phyloP scores from a whole-genome alignment of 495 filamentous ascomycete genomes.

The Penicillium canariense region DNA sequence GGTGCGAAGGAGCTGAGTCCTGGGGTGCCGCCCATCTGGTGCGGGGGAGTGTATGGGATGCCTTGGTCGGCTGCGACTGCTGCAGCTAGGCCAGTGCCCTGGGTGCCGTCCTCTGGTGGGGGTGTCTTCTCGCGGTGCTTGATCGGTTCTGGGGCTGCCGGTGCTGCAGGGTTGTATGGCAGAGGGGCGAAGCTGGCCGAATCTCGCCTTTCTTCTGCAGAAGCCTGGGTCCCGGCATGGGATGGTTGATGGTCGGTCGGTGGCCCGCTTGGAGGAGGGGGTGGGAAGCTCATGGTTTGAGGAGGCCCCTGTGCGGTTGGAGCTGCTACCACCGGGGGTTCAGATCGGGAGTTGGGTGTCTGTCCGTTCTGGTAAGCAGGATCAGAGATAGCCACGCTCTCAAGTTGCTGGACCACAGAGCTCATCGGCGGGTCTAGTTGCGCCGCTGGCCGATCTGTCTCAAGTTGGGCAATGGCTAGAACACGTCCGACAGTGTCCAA shows the following conservation, averaged over 20 bases:
- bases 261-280: conserved; percentile 44
- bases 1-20: conserved; percentile 27
- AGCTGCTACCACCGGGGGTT: conserved; percentile 29
- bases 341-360: conserved; percentile 45
- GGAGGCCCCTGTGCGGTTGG: conserved; percentile 32
- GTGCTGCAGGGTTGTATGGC: conserved; percentile 87
- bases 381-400: conserved; percentile 72
- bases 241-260: conserved; percentile 25
- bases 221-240: conserved; percentile 24
- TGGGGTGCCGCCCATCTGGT: conserved; percentile 28
- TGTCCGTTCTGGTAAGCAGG: conserved; percentile 57
- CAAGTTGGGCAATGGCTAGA: conserved; percentile 56
- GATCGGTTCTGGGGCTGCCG: conserved; percentile 79
- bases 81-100: conserved; percentile 67
- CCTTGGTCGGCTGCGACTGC: conserved; percentile 65
- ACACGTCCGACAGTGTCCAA: conserved; percentile 62
- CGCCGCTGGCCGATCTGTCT: conserved; percentile 41
- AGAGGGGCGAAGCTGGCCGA: conserved; percentile 62
- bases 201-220: conserved; percentile 37
- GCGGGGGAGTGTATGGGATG: conserved; percentile 38
- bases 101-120: conserved; percentile 68
- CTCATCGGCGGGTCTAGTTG: conserved; percentile 58
- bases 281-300: conserved; percentile 27
- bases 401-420: conserved; percentile 79
- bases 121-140: conserved; percentile 87